Evolutionary conservation across 352 stramenopile species (phyloP).

Genomic region (Phytophthora kernoviae): DNA sequence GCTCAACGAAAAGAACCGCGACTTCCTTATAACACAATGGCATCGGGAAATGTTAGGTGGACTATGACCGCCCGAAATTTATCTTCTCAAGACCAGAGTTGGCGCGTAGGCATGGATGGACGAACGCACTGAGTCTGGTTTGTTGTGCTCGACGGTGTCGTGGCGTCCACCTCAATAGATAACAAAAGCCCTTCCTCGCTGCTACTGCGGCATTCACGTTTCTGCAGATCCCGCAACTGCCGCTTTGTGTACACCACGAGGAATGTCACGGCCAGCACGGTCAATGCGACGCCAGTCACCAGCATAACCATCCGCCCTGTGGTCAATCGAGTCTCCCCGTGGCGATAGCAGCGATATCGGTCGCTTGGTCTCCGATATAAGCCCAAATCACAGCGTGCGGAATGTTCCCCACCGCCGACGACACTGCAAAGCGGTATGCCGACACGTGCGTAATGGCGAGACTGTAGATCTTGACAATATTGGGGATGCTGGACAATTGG

Average conservation of each 20-base stretch:
- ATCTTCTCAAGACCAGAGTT: slow-evolving; percentile 14
- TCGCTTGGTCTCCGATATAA: slow-evolving; percentile 71
- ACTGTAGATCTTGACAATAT: slow-evolving; percentile 83
- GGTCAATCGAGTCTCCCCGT: slow-evolving; percentile 58
- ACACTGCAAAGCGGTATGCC: slow-evolving; percentile 55
- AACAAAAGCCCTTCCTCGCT: slow-evolving; percentile 52
- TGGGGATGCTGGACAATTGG: slow-evolving; percentile 79
- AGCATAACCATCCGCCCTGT: slow-evolving; percentile 51
- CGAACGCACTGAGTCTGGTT: slow-evolving; percentile 20
- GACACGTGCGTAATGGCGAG: slow-evolving; percentile 77
- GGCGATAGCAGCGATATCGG: slow-evolving; percentile 65
- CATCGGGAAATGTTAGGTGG: no score
- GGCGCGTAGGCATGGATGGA: slow-evolving; percentile 24
- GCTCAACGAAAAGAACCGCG: no score
- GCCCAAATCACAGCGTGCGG: slow-evolving; percentile 76
- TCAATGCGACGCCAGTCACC: slow-evolving; percentile 45
- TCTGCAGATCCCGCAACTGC: slow-evolving; percentile 64
- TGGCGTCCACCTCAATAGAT: slow-evolving; percentile 33
- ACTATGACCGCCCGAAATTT: background rate
- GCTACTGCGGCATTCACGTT: slow-evolving; percentile 55
- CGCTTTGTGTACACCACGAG: slow-evolving; percentile 73
- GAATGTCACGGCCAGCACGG: slow-evolving; percentile 53
- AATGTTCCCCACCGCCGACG: slow-evolving; percentile 53
- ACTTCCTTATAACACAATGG: no score
- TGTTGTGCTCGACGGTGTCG: slow-evolving; percentile 13